Base-by-base conservation (phyloP, 1,284 basidiomycete genomes). In the Tilletia indica region DNA sequence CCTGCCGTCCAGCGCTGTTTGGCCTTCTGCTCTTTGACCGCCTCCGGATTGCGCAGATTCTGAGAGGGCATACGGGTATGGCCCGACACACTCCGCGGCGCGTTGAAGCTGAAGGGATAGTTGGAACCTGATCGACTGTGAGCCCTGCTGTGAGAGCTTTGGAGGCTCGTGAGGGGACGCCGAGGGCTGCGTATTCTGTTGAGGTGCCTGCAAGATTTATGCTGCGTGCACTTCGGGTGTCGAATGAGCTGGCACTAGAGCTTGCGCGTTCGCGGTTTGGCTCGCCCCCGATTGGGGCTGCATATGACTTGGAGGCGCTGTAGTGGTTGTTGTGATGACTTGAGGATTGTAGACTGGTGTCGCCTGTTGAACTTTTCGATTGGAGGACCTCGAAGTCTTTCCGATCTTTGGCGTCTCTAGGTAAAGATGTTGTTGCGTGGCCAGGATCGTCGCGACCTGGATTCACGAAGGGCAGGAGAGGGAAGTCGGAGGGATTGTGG, bases 181-280 rank as follows among this genome's bases (percentile, higher is more conserved):
- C 61, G 5, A 64, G 38, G 2, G 34, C 61, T 16, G 61, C 36
- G n/a, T 64, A 64, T 39, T 64, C 61, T 3, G 61, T 38, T 5
- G 61, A 21, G 58, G 8, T 42, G 6, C 61, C 36, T 25, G 36
- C 36, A 8, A 42, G 19, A 39, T 64, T 64, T 9, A 64, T 16
- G 34, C 61, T 64, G 38, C 61, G 61, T 8, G 36, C 61, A 21
- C 61, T 64, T 34, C 61, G 61, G 4, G 31, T 42, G 34, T 64
- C 61, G 12, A 64, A 64, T 12, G 61, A 64, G 61, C 61, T 64
- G 2, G 42, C 61, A n/a, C 61, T 64, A 14, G 61, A 64, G 34
- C 61, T 64, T 25, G 61, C 61, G 4, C 61, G 61, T 21, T 64
- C 61, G 34, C 61, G 61, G 36, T 64, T 42, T 16, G 34, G 31